Base-by-base conservation (phyloP, 129 eudicot species). In the Tanacetum coccineum region DNA sequence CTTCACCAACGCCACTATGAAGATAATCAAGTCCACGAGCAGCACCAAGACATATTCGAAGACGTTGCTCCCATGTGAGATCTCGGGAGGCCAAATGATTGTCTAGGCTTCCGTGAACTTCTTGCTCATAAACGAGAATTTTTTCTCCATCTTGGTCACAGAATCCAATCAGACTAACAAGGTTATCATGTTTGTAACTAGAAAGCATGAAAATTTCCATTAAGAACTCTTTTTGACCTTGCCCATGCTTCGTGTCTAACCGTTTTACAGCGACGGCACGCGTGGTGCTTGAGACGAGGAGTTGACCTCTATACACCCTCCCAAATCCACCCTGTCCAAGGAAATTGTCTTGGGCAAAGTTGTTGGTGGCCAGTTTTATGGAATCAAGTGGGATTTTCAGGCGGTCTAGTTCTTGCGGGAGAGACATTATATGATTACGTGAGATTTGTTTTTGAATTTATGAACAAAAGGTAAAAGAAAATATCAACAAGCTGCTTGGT, bases 31-130 rank as follows among this genome's bases (percentile, higher is more conserved):
- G 32, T 28, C 32, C 32, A 28, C 32, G 32, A 28, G 32, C 32
- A 3, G 32, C 32, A 28, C 32, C 32, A 28, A 28, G 5, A 28
- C 32, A 28, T 47, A 71, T 71, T 4, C 11, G 68, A 48, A 71
- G 60, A 1, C 76, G 76, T 49, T 70, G 74, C 19, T 44, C 67
- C 76, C 76, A 71, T 1, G 76, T 48, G n/a, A 71, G 76, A 11
- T 60, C 30, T 2, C 15, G 13, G 4, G 52, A 6, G 44, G 62
- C 20, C 0, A 67, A 50, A 67, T 67, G 13, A 2, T 54, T 68
- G 25, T 68, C 75, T 10, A 71, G 75, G 75, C 75, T 71, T 48
- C 75, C 75, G 19, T 21, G 49, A 28, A 8, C 60, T 60, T 71
- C 75, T 0, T 71, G 49, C 50, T 59, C 13, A 9, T 71, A 71